Evolutionary conservation across 73 alveolate species (phyloP).

Genomic region (Tetrahymena malaccensis): DNA sequence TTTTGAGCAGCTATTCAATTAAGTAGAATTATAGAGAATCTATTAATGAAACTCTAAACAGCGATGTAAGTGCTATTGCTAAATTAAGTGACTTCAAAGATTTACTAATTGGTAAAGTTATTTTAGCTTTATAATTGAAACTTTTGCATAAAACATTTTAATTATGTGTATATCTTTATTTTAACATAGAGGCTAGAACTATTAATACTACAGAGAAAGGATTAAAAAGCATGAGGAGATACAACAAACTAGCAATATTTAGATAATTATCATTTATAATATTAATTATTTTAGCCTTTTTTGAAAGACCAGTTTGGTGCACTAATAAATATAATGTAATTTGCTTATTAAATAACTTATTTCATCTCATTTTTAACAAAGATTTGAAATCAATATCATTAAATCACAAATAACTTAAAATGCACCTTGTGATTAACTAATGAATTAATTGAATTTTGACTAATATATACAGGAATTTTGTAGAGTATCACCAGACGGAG

Average conservation of each 20-base stretch:
- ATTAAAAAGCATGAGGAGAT: background rate
- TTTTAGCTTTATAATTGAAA: background rate
- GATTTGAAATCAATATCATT: background rate
- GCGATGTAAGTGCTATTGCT: background rate
- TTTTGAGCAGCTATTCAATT: background rate
- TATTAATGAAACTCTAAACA: background rate
- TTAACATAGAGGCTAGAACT: background rate
- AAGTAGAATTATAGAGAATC: background rate
- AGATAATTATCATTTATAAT: background rate
- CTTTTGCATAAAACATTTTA: no score
- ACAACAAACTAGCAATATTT: background rate
- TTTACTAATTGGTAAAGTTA: background rate
- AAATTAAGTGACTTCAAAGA: background rate
- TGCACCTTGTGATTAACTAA: background rate
- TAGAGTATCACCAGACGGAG: background rate
- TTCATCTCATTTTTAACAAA: no score
- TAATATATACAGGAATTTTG: background rate
- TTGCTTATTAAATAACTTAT: no score
- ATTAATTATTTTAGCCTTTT: background rate
- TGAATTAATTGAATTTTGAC: no score
- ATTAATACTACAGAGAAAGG: background rate
- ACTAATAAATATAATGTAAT: background rate
- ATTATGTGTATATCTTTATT: background rate
- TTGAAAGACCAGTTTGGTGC: background rate
- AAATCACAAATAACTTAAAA: background rate